Evolutionary conservation across 805 yeast species (phyloP).

Genomic region (Candida vaughaniae): DNA sequence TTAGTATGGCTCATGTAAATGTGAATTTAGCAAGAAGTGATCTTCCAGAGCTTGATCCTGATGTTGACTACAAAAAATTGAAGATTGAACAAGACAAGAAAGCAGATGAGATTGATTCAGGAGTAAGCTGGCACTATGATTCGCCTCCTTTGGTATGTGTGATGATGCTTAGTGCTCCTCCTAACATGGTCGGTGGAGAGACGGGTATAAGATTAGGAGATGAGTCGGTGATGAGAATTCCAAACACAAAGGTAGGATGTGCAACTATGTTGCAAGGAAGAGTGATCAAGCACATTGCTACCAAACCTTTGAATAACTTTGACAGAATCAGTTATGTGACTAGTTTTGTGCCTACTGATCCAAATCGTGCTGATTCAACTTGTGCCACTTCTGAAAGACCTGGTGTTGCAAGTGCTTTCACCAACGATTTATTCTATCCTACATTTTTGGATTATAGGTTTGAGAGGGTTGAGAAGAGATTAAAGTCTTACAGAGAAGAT

Average conservation of each 20-base stretch:
- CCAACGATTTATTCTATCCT: slow-evolving; percentile 26
- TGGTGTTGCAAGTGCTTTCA: slow-evolving; percentile 26
- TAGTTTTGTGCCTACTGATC: slow-evolving; percentile 41
- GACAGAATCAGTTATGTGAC: slow-evolving; percentile 45
- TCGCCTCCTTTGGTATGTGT: slow-evolving; percentile 13
- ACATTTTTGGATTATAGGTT: slow-evolving; percentile 28
- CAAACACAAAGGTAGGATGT: slow-evolving; percentile 17
- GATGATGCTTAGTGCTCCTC: slow-evolving; percentile 13
- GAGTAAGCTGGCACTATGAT: slow-evolving; percentile 16
- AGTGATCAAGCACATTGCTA: slow-evolving; percentile 22
- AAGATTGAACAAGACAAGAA: slow-evolving; percentile 11
- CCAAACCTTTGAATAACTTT: slow-evolving; percentile 22
- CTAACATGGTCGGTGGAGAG: slow-evolving; percentile 15
- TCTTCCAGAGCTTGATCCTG: slow-evolving; percentile 7
- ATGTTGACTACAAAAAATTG: slow-evolving; percentile 8
- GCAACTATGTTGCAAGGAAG: slow-evolving; percentile 22
- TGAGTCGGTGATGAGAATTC: slow-evolving; percentile 14
- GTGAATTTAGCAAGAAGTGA: slow-evolving; percentile 13
- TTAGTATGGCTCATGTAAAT: slow-evolving; percentile 24
- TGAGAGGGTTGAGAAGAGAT: slow-evolving; percentile 21
- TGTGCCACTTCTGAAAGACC: slow-evolving; percentile 43
- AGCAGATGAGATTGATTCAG: slow-evolving; percentile 7
- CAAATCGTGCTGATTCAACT: slow-evolving; percentile 32
- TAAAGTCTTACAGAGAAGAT: slow-evolving; percentile 13
- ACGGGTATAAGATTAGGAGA: slow-evolving; percentile 15